phyloP scores from a whole-genome alignment of 805 yeast species.

The Schwanniomyces polymorphus region DNA sequence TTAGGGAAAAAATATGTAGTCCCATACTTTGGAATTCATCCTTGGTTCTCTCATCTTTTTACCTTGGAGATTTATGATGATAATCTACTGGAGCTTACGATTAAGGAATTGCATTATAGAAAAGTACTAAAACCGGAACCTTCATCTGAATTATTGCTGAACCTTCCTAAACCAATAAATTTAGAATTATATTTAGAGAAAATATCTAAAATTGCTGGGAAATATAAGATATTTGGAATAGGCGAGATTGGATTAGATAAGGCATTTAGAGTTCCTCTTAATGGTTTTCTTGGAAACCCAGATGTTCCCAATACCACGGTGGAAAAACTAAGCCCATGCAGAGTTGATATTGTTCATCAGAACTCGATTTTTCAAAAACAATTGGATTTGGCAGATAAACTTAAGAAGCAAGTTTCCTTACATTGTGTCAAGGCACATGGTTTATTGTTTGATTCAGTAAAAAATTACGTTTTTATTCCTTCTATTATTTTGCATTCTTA shows the following conservation, averaged over 20 bases:
- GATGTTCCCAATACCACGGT: constrained; percentile 7
- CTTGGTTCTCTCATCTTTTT: constrained; percentile 83
- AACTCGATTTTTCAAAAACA: constrained; percentile 47
- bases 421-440: constrained; percentile 88
- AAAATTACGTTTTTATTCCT: constrained; percentile 20
- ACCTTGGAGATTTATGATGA: constrained; percentile 21
- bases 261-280: constrained; percentile 62
- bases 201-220: constrained; percentile 24
- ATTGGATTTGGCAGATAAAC: constrained; percentile 52
- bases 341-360: constrained; percentile 71
- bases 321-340: constrained; percentile 37
- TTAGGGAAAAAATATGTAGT: constrained; percentile 17
- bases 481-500: constrained; percentile 77
- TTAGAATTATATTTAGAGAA: constrained; percentile 33
- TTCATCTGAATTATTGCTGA: constrained; percentile 35
- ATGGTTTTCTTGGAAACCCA: constrained; percentile 52
- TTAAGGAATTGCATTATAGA: constrained; percentile 57
- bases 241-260: constrained; percentile 96
- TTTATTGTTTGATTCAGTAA: constrained; percentile 46
- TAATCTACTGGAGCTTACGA: constrained; percentile 4
- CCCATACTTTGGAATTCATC: constrained; percentile 78
- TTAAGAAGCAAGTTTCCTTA: constrained; percentile 58
- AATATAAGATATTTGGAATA: constrained; percentile 38
- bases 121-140: constrained; percentile 47
- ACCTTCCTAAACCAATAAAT: constrained; percentile 62